Base-by-base conservation (phyloP, 2,329 filamentous ascomycete genomes). In the Colletotrichum orchidophilum region DNA sequence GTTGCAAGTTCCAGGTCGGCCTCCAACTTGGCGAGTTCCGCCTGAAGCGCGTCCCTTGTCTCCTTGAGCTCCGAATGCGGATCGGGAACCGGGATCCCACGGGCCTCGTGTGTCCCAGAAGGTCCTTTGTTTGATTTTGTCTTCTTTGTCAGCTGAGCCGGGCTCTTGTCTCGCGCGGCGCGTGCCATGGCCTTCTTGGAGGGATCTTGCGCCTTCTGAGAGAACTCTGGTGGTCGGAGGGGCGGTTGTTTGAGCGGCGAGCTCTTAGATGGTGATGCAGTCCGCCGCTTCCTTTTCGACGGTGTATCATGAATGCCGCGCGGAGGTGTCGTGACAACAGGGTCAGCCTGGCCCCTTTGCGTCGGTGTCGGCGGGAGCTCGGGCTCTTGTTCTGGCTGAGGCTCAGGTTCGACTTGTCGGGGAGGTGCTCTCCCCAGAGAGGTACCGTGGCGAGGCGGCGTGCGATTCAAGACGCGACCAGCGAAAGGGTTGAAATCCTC, bases 361-460 rank as follows among this genome's bases (percentile, higher is more conserved):
- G 84, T 83, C 1, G 87, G 86, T 0, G 88, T 88, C 0, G 88
- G 88, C 3, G 91, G 92, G 5, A 93, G 83, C 58, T 92, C 90
- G 1, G 91, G 91, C 75, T 93, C 90, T 18, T 75, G 33, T 13
- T 63, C 68, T 1, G 63, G 71, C 59, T 60, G 69, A 50, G 70
- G 58, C 29, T 55, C 26, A 5, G 52, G 69, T 64, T 60, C 71
- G 49, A 66, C 50, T 31, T 52, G n/a, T 1, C 46, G 29, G 0
- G 42, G 33, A 8, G 66, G 66, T 57, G 42, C 33, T 31, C 64
- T 63, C 24, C 54, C 26, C 15, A 55, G 33, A 11, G 52, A 27
- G 5, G n/a, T 74, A 55, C 54, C 74, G 21, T 71, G 39, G 18
- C 39, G 79, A n/a, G 75, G 82, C 31, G 75, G 83, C 31, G 76